Conservation (phyloP, 805 yeast genomes). For the Kluyveromyces starmeri region DNA sequence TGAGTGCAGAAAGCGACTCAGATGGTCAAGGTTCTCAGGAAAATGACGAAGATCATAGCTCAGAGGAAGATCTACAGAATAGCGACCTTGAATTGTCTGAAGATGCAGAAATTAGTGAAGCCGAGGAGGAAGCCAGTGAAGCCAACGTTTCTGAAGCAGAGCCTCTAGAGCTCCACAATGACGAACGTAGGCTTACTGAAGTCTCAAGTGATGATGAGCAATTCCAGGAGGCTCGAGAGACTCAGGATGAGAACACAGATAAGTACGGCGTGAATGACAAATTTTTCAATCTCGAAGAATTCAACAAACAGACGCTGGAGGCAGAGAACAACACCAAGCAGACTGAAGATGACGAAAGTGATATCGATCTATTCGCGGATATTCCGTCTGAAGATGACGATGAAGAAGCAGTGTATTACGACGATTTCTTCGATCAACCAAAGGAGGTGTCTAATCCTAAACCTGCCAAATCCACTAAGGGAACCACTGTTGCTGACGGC, state of each 20-base stretch:
- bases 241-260: constrained; percentile 25
- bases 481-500: constrained; percentile 13
- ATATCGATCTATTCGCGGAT: constrained; percentile 43
- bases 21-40: constrained; percentile 22
- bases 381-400: constrained; percentile 42
- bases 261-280: constrained; percentile 69
- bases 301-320: constrained; percentile 64
- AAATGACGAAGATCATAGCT: constrained; percentile 23
- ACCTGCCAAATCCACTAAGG: constrained; percentile 6
- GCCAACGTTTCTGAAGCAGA: constrained; percentile 21
- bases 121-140: constrained; percentile 15
- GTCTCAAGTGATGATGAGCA: constrained; percentile 17
- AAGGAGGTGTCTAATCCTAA: constrained; percentile 9
- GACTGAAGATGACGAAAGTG: constrained; percentile 40
- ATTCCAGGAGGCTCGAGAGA: constrained; percentile 22
- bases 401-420: constrained; percentile 49
- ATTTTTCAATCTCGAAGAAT: constrained; percentile 77
- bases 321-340: constrained; percentile 41
- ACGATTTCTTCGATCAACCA: constrained; percentile 54
- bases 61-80: constrained; percentile 26
- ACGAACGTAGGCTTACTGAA: constrained; percentile 22
- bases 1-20: constrained; percentile 19
- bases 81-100: constrained; percentile 15
- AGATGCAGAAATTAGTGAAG: constrained; percentile 20
- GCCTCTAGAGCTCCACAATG: constrained; percentile 23